Percentiles rank a stretch among this genome's conserved stretches.
Conservation (phyloP, 129 eudicot genomes). For the Lactuca saligna region DNA sequence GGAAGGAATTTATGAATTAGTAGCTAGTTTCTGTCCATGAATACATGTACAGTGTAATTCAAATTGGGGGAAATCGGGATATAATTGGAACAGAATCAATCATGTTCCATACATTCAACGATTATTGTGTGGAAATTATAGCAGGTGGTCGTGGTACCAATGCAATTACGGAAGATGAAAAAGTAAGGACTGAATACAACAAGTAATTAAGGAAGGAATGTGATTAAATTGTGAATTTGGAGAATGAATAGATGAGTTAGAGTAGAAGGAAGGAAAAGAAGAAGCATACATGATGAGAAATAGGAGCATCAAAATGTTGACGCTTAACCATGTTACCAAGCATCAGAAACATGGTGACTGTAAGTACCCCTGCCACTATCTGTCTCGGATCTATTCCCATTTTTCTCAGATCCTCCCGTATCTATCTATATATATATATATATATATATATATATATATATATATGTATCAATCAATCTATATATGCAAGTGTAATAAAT, state of each 20-base stretch:
- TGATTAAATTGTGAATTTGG: no score
- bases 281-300: constrained; percentile 43
- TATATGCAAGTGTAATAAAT: neutral
- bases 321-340: constrained; percentile 90
- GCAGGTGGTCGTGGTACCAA: no score
- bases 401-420: constrained; percentile 41
- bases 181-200: no score
- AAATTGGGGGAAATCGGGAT: neutral
- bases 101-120: neutral
- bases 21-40: neutral
- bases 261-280: neutral
- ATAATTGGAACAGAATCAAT: neutral
- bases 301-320: constrained; percentile 69
- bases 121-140: no score
- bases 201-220: no score
- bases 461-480: neutral
- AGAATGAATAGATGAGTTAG: no score
- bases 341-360: constrained; percentile 96
- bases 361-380: constrained; percentile 77
- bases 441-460: neutral
- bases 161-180: no score
- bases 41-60: neutral
- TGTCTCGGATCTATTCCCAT: constrained; percentile 87
- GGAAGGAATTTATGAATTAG: neutral
- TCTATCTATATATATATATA: neutral